Base-by-base conservation (phyloP, 192 early-diverging fungal species). In the Dissophora globulifera region DNA sequence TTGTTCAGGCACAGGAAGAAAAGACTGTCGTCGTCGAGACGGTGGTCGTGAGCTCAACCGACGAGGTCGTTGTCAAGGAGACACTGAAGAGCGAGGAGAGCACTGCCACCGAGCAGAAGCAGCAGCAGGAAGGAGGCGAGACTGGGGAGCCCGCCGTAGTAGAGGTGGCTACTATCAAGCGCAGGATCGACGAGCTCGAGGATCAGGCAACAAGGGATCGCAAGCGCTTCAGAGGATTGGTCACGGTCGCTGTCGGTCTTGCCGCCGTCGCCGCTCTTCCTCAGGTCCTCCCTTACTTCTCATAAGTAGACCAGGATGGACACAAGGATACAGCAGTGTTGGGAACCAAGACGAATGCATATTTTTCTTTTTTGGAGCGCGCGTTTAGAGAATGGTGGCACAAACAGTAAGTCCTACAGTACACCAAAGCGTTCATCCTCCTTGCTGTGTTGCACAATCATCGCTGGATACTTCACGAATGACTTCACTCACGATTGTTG, bases 211-310 rank as follows among this genome's bases (percentile, higher is more conserved):
- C 50, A 46, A 35, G 42, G 48, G 55, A 58, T 30, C 35, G 30
- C 10, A 69, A 69, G 56, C 46, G 67, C 4, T 60, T 50, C 49
- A 49, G 67, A 41, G 66, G 66, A 25, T 29, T 69, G 22, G 26
- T 69, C 16, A 58, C 67, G 15, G 48, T 59, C 23, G 67, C 67
- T 45, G 57, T 69, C 15, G 67, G 67, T 26, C 45, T 69, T 31
- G 67, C 41, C 16, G 67, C 57, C n/a, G 67, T 41, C 1, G 56
- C 67, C 2, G 58, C 50, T 17, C 38, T 69, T 19, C 67, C 67
- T 17, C 67, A 69, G 57, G 57, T 69, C 15, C 29, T 69, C 22
- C 67, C 67, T 25, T 69, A 69, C 41, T 69, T 69, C 32, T 58
- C 56, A 30, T 69, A 60, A 66, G 42, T n/a, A 25, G n/a, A n/a